Evolutionary conservation across 2,329 filamentous ascomycete genomes (phyloP).

Genomic region (Sporothrix schenckii): DNA sequence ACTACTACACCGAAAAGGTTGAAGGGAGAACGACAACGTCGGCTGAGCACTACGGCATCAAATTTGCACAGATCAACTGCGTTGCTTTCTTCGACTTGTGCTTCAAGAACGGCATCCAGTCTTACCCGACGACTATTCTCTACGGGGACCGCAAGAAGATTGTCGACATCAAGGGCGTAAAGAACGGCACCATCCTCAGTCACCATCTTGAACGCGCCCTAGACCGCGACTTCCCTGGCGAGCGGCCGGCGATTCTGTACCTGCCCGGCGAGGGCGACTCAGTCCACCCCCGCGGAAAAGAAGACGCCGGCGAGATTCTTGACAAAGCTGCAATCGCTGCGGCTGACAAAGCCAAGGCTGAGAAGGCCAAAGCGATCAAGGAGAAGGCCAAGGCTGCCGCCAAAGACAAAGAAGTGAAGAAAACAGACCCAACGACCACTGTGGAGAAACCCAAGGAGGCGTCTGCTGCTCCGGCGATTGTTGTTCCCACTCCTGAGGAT

Average conservation of each 20-base stretch:
- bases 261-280: slow-evolving; percentile 73
- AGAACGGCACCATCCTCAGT: slow-evolving; percentile 67
- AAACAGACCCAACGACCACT: not conserved
- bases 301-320: slow-evolving; percentile 35
- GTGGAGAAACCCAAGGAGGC: not conserved
- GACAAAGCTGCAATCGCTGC: slow-evolving; percentile 31
- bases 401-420: slow-evolving; percentile 13
- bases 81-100: slow-evolving; percentile 81
- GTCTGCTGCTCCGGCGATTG: not conserved
- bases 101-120: slow-evolving; percentile 63
- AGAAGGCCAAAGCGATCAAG: slow-evolving; percentile 23
- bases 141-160: slow-evolving; percentile 76
- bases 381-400: not conserved
- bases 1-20: slow-evolving; percentile 81
- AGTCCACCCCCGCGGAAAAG: slow-evolving; percentile 40
- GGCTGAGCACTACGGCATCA: slow-evolving; percentile 81
- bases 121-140: slow-evolving; percentile 76
- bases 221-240: slow-evolving; percentile 70
- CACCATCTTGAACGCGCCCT: slow-evolving; percentile 30
- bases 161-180: slow-evolving; percentile 66
- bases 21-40: slow-evolving; percentile 63
- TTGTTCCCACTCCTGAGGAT: slow-evolving; percentile 7
- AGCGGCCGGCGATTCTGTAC: slow-evolving; percentile 67
- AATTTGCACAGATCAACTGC: slow-evolving; percentile 86
- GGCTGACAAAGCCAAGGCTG: slow-evolving; percentile 28